Percentiles rank a stretch among this genome's conserved stretches.
Evolutionary conservation across 73 alveolate species (phyloP).

Genomic region (Paramecium sexaurelia): DNA sequence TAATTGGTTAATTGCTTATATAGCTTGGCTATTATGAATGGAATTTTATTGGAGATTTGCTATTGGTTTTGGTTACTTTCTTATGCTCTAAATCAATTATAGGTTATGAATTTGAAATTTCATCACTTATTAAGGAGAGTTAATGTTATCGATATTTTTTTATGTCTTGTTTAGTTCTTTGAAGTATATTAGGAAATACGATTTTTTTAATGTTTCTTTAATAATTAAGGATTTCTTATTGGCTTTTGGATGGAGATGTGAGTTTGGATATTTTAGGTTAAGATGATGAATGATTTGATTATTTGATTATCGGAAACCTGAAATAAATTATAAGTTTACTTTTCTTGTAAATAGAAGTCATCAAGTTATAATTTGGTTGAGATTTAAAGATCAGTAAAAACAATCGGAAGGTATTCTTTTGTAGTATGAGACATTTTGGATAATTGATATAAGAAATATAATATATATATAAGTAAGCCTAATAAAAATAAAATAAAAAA

Average conservation of each 20-base stretch:
- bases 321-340: background rate
- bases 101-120: background rate
- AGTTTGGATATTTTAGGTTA: background rate
- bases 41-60: background rate
- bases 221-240: background rate
- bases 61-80: background rate
- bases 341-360: background rate
- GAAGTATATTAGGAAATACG: background rate
- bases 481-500: background rate
- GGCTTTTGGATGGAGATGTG: background rate
- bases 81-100: background rate
- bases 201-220: background rate
- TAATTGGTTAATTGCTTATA: background rate
- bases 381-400: background rate
- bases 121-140: background rate
- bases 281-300: background rate
- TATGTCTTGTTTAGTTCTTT: constrained; percentile 8
- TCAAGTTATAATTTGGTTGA: background rate
- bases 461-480: background rate
- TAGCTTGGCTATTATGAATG: background rate
- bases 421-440: background rate
- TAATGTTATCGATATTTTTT: background rate
- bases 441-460: background rate
- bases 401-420: background rate
- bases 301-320: background rate